Conservation (phyloP, 2,329 filamentous ascomycete genomes). For the Emmonsia crescens region DNA sequence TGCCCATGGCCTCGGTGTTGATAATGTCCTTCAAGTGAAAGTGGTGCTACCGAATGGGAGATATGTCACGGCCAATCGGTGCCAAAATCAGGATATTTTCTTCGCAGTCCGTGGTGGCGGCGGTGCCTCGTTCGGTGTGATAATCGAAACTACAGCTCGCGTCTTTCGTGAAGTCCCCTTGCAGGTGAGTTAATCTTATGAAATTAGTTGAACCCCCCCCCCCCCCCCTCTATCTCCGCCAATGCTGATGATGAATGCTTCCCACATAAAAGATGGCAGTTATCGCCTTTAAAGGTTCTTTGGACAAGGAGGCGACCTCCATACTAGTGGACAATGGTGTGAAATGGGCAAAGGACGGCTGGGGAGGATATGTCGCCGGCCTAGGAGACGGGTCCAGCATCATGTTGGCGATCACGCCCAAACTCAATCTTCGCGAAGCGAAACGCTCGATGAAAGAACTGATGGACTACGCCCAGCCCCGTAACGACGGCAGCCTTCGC, state of each 20-base stretch:
- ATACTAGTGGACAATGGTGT: constrained; percentile 12
- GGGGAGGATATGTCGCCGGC: constrained; percentile 13
- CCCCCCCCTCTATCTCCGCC: constrained; percentile 1
- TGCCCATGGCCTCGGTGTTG: constrained; percentile 40
- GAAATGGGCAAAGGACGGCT: constrained; percentile 15
- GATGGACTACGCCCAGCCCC: constrained; percentile 3
- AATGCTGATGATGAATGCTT: neutral
- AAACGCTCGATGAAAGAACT: constrained; percentile 5
- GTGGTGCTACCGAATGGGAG: constrained; percentile 38
- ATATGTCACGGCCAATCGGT: constrained; percentile 33
- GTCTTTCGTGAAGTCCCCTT: constrained; percentile 13
- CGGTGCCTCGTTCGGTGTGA: constrained; percentile 47
- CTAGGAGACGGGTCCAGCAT: constrained; percentile 1
- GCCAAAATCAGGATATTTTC: constrained; percentile 36
- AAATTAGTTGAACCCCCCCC: neutral
- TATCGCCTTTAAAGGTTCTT: neutral
- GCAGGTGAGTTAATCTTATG: constrained; percentile 4
- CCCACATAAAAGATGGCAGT: constrained; percentile 4
- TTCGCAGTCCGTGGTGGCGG: constrained; percentile 41
- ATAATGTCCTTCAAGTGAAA: constrained; percentile 39
- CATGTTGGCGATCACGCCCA: constrained; percentile 4
- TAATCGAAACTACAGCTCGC: constrained; percentile 22
- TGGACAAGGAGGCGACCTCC: constrained; percentile 3
- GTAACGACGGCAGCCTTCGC: constrained; percentile 3
- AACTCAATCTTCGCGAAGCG: constrained; percentile 3